Evolutionary conservation across 495 filamentous ascomycete species (phyloP), one percentile per base, ranked within the genome.

Genomic region (Podospora fimiseda): DNA sequence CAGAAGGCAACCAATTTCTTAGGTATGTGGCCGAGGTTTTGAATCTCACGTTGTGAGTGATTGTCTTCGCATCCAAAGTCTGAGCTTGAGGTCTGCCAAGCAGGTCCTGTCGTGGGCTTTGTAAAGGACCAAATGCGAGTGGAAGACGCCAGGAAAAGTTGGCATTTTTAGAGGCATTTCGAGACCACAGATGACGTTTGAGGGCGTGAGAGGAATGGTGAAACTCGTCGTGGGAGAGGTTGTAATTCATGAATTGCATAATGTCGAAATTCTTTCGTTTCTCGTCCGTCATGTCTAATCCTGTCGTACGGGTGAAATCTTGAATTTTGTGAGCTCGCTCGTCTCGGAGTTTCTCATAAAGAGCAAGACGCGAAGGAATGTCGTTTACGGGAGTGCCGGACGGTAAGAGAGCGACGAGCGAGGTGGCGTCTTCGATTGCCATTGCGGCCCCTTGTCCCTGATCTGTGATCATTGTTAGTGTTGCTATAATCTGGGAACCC

Each of bases 221-320:
- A 53, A 70, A 76, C 46, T 82, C 81, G 52, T 84, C 80, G 56
- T 83, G 78, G 24, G 76, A 75, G 55, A 80, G 81, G 52, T 80
- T 81, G 52, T 83, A 81, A 21, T 61, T 58, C n/a, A 71, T 71
- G 59, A 76, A 81, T 5, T 57, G 56, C 43, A 65, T 64, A 58
- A 80, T 22, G 16, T 42, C 42, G 18, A 53, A 53, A 0, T 13
- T 40, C 1, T 38, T 44, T 8, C 51, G 51, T 16, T 36, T 53
- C 14, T 21, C 19, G 20, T 53, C 51, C 21, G 40, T 48, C 1
- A 48, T 21, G 36, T 53, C 51, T 19, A 21, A 19, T 0, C 51
- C 51, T 18, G 51, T 36, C 22, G 42, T 5, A 9, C 51, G 20
- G 0, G 51, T 48, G 9, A 38, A 19, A 1, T 9, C 9, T 22